Conservation (phyloP, 305 asterid species). For the Solanum hybrid region DNA sequence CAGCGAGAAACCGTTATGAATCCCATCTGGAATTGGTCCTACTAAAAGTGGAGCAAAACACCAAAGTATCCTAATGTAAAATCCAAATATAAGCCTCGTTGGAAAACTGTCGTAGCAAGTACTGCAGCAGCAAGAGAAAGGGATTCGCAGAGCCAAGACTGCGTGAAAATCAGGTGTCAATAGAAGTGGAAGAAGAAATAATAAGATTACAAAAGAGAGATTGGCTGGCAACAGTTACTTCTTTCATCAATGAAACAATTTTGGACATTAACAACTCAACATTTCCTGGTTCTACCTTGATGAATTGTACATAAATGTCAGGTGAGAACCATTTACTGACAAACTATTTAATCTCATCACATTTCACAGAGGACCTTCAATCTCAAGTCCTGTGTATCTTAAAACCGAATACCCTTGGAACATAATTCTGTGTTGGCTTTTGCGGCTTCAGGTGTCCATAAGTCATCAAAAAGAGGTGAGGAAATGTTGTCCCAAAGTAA, state of each 20-base stretch:
- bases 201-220: slow-evolving; percentile 27
- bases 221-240: slow-evolving; percentile 15
- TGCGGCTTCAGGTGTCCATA: slow-evolving; percentile 59
- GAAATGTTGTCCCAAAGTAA: slow-evolving; percentile 61
- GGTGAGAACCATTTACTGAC: slow-evolving; percentile 21
- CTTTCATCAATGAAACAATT: slow-evolving; percentile 25
- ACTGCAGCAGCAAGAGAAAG: slow-evolving; percentile 11
- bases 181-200: slow-evolving; percentile 23
- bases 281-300: background rate
- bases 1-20: background rate
- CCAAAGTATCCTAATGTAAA: background rate
- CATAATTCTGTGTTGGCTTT: slow-evolving; percentile 43
- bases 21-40: background rate
- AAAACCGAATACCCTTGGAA: slow-evolving; percentile 63
- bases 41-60: background rate
- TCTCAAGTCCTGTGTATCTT: slow-evolving; percentile 49
- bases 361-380: slow-evolving; percentile 4
- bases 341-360: slow-evolving; percentile 17
- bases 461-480: slow-evolving; percentile 57
- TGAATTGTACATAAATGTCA: slow-evolving; percentile 17
- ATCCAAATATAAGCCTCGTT: background rate
- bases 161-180: slow-evolving; percentile 19
- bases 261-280: slow-evolving; percentile 18
- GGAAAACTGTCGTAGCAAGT: background rate
- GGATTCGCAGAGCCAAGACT: slow-evolving; percentile 19